These are phyloP conservation scores for Canavalia gladiata DNA, from an alignment of 306 rosid species.

Conservation along the genomic window DNA sequence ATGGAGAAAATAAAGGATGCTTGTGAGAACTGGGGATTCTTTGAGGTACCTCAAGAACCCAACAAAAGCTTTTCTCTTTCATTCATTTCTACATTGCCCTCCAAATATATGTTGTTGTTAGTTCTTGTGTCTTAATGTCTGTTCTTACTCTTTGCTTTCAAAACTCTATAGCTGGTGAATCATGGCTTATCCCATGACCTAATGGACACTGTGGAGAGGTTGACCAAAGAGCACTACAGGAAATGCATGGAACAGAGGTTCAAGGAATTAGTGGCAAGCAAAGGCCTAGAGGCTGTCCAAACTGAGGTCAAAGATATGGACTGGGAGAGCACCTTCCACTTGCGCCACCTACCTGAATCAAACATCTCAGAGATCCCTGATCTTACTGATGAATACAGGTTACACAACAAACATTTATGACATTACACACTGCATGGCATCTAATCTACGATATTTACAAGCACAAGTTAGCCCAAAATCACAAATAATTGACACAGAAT, in stretches of 20 bases:
- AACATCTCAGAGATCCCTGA: slow-evolving; percentile 77
- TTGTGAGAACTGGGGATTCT: slow-evolving; percentile 98
- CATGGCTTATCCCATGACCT: slow-evolving; percentile 76
- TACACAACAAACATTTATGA: background rate
- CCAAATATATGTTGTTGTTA: background rate
- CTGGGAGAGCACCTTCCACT: slow-evolving; percentile 86
- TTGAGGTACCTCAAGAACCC: slow-evolving; percentile 67
- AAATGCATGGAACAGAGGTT: slow-evolving; percentile 81
- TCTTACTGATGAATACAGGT: slow-evolving; percentile 80
- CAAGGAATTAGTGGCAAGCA: slow-evolving; percentile 66
- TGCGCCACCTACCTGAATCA: slow-evolving; percentile 81
- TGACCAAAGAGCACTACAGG: slow-evolving; percentile 82
- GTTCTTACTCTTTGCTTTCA: slow-evolving; percentile 14
- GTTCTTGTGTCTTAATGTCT: slow-evolving; percentile 14
- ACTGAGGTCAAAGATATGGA: slow-evolving; percentile 81
- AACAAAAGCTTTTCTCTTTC: background rate
- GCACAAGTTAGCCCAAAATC: background rate
- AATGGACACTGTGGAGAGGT: slow-evolving; percentile 79
- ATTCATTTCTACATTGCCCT: slow-evolving; percentile 40
- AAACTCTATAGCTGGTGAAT: slow-evolving; percentile 61
- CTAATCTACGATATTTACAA: background rate
- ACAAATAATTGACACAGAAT: background rate
- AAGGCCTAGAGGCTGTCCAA: slow-evolving; percentile 66
- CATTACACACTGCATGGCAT: slow-evolving; percentile 43
- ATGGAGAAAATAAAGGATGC: slow-evolving; percentile 85